Base-by-base conservation (phyloP, 257 asterid genomes). In the Solanum pimpinellifolium region DNA sequence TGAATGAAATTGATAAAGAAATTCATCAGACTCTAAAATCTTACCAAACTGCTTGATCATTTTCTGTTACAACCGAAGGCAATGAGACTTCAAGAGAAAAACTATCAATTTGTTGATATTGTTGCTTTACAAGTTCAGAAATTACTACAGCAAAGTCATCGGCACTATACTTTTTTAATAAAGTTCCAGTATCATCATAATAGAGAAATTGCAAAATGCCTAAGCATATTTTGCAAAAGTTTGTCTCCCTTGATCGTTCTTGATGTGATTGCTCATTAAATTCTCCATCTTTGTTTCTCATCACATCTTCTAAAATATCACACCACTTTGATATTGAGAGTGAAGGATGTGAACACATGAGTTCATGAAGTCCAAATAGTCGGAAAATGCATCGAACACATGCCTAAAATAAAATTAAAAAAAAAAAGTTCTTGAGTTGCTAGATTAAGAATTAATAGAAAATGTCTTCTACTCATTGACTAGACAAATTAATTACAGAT, bases 11-110 rank as follows among this genome's bases (percentile, higher is more conserved):
- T 81, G 69, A 81, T 49, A 49, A 81, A 81, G 72, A 83, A 83
- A 88, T 16, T 11, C 84, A 84, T 78, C 82, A 23, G 77, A 83
- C 84, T 46, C 84, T 16, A 78, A n/a, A 66, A 90, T 91, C 95
- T 89, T 87, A 96, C 99, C 97, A 87, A 86, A 93, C 89, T 41
- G 95, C 91, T 86, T 92, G 90, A 80, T 95, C 98, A 83, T 95
- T 95, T 87, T 94, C 96, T 39, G 87, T 86, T 60, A 96, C 90
- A 88, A 49, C 65, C 31, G 90, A 91, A n/a, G 99, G 99, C 47
- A 95, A 47, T 5, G 98, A 93, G 80, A 94, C 93, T 88, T 94
- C 98, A 72, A 96, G 94, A 88, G 93, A 92, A 90, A 94, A 96
- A 88, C 92, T 88, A 68, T 93, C 92, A 84, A 90, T 84, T 75